phyloP scores from a whole-genome alignment of 164 flowering plant species.

The Nelumbo lutea region DNA sequence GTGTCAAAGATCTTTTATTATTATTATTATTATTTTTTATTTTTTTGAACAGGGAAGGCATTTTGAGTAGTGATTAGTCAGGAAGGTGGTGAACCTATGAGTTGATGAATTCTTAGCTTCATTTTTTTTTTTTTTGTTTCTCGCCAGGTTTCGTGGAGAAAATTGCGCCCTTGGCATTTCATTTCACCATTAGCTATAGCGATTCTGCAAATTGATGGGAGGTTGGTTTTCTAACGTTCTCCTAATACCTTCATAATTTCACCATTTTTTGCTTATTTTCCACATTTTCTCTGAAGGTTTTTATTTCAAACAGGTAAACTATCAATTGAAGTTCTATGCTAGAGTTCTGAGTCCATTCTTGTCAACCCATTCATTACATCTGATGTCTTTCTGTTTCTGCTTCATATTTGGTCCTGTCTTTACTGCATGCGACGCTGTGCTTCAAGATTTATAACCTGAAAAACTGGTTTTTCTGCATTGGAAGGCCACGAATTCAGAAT shows the following conservation, averaged over 20 bases:
- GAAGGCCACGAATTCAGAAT: neutral
- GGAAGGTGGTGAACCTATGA: constrained; percentile 3
- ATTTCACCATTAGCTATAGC: constrained; percentile 7
- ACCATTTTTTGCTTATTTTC: neutral
- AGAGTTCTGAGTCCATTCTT: neutral
- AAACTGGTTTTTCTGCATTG: neutral
- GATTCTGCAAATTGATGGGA: constrained; percentile 13
- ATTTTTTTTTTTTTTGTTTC: constrained; percentile 11
- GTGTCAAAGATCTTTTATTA: neutral
- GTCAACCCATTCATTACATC: too few relatives aligned
- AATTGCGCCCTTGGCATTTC: constrained; percentile 6
- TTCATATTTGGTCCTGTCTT: neutral
- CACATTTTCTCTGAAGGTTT: neutral
- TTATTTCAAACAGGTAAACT: neutral
- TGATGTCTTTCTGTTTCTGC: neutral
- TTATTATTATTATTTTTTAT: neutral
- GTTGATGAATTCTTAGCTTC: constrained; percentile 10
- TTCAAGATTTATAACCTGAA: neutral
- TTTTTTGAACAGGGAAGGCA: constrained; percentile 7
- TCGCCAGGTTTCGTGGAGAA: constrained; percentile 13
- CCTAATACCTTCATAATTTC: too few relatives aligned
- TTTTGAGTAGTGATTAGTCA: neutral
- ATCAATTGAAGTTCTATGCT: neutral
- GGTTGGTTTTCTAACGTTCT: constrained; percentile 5
- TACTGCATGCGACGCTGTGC: neutral